Evolutionary conservation across 345 rosid genomes (phyloP).

Genomic region (Eucalyptus victrix): DNA sequence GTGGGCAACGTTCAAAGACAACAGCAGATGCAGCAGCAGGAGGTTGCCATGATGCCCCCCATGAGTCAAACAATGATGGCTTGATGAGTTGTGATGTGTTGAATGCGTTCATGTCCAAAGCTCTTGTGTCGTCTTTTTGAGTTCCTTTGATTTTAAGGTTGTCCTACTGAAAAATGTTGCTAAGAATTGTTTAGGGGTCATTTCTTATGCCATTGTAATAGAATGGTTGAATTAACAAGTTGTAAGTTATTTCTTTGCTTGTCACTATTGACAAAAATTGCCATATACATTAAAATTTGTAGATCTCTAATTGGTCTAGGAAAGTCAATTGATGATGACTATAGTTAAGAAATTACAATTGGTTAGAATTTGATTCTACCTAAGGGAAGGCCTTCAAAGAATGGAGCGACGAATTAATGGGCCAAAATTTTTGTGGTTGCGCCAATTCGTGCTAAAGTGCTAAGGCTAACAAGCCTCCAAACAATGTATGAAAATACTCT

Average conservation of each 20-base stretch:
- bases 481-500: background rate
- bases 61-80: slow-evolving; percentile 30
- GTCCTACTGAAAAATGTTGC: background rate
- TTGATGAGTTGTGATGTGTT: background rate
- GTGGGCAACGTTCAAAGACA: slow-evolving; percentile 14
- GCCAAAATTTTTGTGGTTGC: background rate
- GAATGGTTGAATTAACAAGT: background rate
- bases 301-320: background rate
- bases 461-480: background rate
- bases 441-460: background rate
- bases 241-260: background rate
- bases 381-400: background rate
- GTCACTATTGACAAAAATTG: background rate
- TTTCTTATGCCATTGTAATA: background rate
- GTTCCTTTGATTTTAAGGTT: background rate
- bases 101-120: background rate
- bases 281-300: background rate
- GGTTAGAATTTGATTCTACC: background rate
- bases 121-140: background rate
- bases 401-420: background rate
- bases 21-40: slow-evolving; percentile 9
- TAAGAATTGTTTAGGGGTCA: background rate
- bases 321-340: background rate
- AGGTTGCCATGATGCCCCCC: slow-evolving; percentile 31
- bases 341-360: background rate